Percentiles rank a stretch among this genome's conserved stretches.
Conservation (phyloP, 2,329 filamentous ascomycete genomes). For the Colletotrichum lini region DNA sequence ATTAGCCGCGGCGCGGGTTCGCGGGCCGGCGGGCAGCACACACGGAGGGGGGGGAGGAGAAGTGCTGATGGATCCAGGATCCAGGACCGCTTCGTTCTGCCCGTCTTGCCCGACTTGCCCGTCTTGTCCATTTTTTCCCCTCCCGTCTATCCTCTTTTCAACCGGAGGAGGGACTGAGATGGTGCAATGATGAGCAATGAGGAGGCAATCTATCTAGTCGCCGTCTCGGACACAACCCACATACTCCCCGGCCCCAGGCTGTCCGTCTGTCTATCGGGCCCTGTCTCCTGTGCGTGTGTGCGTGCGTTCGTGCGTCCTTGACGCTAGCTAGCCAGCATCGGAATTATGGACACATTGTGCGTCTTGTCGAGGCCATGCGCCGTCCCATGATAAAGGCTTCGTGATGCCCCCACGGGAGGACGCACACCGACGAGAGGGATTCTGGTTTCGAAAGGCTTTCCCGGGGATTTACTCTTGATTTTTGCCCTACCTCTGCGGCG, state of each 20-base stretch:
- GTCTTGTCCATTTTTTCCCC: neutral
- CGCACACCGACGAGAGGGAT: slow-evolving; percentile 4
- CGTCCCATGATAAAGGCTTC: slow-evolving; percentile 40
- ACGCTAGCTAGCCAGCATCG: neutral
- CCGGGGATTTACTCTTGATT: neutral
- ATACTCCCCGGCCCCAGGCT: slow-evolving; percentile 2
- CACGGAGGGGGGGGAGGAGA: slow-evolving; percentile 9
- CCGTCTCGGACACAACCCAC: slow-evolving; percentile 1
- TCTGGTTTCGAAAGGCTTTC: slow-evolving; percentile 26
- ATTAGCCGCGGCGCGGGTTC: slow-evolving; percentile 38
- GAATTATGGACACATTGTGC: slow-evolving; percentile 28
- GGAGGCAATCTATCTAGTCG: slow-evolving; percentile 30
- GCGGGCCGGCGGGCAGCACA: slow-evolving; percentile 39
- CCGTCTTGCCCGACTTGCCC: slow-evolving; percentile 14
- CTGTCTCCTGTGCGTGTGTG: slow-evolving; percentile 11
- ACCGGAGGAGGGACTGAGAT: slow-evolving; percentile 10
- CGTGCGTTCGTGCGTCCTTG: slow-evolving; percentile 5
- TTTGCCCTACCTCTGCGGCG: too few species aligned
- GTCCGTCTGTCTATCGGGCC: slow-evolving; percentile 6
- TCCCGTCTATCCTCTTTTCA: slow-evolving; percentile 12
- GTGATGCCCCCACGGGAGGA: slow-evolving; percentile 36
- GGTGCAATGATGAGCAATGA: slow-evolving; percentile 18
- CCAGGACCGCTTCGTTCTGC: neutral
- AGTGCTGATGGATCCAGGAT: slow-evolving; percentile 5
- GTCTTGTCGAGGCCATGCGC: neutral